A percentile compares a stretch with the other conserved stretches of the same genome.
Conservation (phyloP, 2,329 filamentous ascomycete species). For the Fonsecaea pedrosoi region DNA sequence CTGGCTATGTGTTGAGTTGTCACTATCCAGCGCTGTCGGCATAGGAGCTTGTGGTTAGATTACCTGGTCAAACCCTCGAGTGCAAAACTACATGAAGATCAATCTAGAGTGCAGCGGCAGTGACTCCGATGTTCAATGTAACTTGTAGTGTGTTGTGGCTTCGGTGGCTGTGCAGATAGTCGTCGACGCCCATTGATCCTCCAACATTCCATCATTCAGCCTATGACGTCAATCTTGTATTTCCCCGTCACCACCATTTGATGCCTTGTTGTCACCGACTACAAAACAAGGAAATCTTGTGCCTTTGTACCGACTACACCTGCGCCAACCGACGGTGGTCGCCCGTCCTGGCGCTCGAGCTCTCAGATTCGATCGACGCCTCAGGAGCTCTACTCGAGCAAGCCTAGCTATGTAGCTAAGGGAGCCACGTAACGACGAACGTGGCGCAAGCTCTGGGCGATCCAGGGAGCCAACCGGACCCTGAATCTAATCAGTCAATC, state of each 20-base stretch:
- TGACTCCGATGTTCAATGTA: too few species aligned
- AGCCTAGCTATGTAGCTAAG: too few species aligned
- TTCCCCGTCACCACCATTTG: neutral
- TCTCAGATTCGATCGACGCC: neutral
- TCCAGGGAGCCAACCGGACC: neutral
- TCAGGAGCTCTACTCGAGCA: neutral
- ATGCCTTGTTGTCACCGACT: too few species aligned
- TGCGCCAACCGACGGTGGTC: neutral
- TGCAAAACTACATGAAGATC: neutral
- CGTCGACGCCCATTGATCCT: neutral
- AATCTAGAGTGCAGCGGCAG: neutral
- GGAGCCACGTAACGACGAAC: slow-evolving; percentile 8
- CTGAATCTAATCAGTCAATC: slow-evolving; percentile 3
- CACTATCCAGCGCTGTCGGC: neutral
- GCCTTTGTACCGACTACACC: neutral
- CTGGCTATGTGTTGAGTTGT: neutral
- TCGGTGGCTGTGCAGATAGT: slow-evolving; percentile 7
- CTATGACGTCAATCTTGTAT: slow-evolving; percentile 16
- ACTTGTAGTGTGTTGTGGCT: slow-evolving; percentile 3
- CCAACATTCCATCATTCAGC: neutral
- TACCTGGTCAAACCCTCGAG: neutral
- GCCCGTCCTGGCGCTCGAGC: neutral
- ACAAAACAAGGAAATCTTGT: neutral
- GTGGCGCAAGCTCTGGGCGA: slow-evolving; percentile 22
- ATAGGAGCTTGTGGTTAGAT: neutral